Conservation (phyloP, 208 protist species). For the Crithidia acanthocephali region DNA sequence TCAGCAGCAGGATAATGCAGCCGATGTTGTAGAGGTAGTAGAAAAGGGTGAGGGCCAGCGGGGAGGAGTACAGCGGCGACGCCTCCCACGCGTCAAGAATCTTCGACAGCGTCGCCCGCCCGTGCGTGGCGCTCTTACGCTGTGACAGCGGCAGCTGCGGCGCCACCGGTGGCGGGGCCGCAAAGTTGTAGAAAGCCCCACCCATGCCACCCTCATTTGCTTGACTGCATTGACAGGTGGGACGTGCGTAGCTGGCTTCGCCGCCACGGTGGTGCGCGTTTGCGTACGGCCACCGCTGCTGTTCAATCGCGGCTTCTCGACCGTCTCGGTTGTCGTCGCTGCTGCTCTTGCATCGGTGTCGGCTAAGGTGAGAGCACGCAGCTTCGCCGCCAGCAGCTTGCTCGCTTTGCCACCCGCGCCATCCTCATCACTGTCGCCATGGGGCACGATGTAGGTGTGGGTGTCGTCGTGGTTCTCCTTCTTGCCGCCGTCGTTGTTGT, state of each 20-base stretch:
- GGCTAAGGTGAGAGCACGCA: not conserved
- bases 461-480: not conserved
- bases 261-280: too few relatives aligned
- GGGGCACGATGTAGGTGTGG: conserved; percentile 31
- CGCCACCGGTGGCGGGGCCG: conserved; percentile 11
- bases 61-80: conserved; percentile 48
- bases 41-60: conserved; percentile 48
- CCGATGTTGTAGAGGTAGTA: conserved; percentile 56
- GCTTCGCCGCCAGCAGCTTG: not conserved
- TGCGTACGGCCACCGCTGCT: too few relatives aligned
- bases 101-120: conserved; percentile 31
- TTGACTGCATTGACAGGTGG: not conserved
- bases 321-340: too few relatives aligned
- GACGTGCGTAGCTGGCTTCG: not conserved
- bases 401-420: not conserved
- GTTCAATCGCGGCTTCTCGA: too few relatives aligned
- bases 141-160: conserved; percentile 4
- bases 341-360: not conserved
- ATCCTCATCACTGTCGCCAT: not conserved
- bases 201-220: not conserved
- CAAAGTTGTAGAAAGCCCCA: conserved; percentile 30
- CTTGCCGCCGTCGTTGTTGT: not conserved
- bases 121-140: conserved; percentile 28
- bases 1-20: conserved; percentile 41
- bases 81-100: conserved; percentile 34